Evolutionary conservation across 306 rosid genomes (phyloP).

Genomic region (Boehmeria nivea): DNA sequence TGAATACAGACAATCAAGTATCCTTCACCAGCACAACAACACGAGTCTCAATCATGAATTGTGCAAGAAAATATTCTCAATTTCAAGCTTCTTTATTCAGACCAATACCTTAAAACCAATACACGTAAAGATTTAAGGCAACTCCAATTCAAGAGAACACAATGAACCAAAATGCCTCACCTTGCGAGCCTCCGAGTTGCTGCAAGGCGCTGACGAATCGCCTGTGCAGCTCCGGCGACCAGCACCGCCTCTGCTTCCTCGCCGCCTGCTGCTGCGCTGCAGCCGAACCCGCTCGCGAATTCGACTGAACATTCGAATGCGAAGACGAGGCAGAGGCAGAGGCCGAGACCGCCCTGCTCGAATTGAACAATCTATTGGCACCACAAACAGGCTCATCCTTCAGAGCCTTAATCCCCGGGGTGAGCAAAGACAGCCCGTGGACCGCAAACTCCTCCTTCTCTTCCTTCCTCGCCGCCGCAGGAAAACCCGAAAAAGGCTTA

Average conservation of each 20-base stretch:
- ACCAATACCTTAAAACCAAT: too few relatives aligned
- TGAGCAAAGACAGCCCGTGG: constrained; percentile 59
- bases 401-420: constrained; percentile 47
- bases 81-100: too few relatives aligned
- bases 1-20: constrained; percentile 13
- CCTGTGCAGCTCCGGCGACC: constrained; percentile 94
- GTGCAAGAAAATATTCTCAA: too few relatives aligned
- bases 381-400: constrained; percentile 54
- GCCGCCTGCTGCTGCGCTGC: constrained; percentile 44
- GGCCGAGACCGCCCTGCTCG: too few relatives aligned
- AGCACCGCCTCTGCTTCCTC: constrained; percentile 91
- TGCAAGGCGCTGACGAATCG: constrained; percentile 81
- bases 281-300: constrained; percentile 20
- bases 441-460: constrained; percentile 55
- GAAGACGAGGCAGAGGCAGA: constrained; percentile 46
- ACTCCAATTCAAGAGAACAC: constrained; percentile 22
- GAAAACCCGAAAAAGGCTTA: constrained; percentile 41
- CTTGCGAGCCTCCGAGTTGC: constrained; percentile 97
- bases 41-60: too few relatives aligned
- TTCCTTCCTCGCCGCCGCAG: constrained; percentile 43
- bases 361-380: constrained; percentile 48
- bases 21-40: too few relatives aligned
- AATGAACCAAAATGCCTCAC: constrained; percentile 41
- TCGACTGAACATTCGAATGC: constrained; percentile 39
- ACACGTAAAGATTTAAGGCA: too few relatives aligned